Base-by-base conservation (phyloP, 441 rosid species). In the Geranium incanum region DNA sequence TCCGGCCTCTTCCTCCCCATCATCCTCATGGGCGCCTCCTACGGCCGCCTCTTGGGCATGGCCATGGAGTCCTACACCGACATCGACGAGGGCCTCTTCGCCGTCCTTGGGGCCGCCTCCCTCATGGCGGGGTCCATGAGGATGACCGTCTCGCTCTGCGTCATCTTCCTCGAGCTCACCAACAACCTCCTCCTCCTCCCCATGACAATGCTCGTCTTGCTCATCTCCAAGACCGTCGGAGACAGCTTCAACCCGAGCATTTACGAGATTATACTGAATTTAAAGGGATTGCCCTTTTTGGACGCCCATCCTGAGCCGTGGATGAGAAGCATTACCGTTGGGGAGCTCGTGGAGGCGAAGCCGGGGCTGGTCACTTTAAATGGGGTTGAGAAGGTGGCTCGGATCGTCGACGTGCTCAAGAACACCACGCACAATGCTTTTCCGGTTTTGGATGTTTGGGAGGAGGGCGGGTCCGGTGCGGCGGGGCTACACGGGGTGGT, bases 101-200 rank as follows among this genome's bases (percentile, higher is more conserved):
- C 93, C 60, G 86, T 88, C 43, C 87, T 86, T 28, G 93, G 93
- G 52, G 85, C 91, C 39, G 93, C 93, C 11, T 84, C 93, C 1
- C 84, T 88, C 80, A 89, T 88, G 38, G 93, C 91, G 60, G 89
- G 89, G 67, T 86, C 93, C 39, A 88, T 88, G 93, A 86, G 93
- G 68, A 88, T 86, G 93, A 88, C 93, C 0, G 93, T 88, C 68
- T 88, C 93, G 70, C 78, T 88, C 1, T 88, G 93, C 75, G 82
- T 88, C 45, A 88, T 88, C 72, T 85, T 88, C 7, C 88, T 88
- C 15, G 93, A 86, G 63, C 93, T 86, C 72, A 88, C 93, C 39
- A 86, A 86, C 19, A 82, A 86, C 41, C 77, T 88, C 48, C 76
- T 83, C 5, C 69, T 88, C 81, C 87, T 88, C 37, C 93, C 93